Percentiles rank a stretch among this genome's conserved stretches.
phyloP scores from a whole-genome alignment of 2,329 filamentous ascomycete species.

The Clonostachys sp. region DNA sequence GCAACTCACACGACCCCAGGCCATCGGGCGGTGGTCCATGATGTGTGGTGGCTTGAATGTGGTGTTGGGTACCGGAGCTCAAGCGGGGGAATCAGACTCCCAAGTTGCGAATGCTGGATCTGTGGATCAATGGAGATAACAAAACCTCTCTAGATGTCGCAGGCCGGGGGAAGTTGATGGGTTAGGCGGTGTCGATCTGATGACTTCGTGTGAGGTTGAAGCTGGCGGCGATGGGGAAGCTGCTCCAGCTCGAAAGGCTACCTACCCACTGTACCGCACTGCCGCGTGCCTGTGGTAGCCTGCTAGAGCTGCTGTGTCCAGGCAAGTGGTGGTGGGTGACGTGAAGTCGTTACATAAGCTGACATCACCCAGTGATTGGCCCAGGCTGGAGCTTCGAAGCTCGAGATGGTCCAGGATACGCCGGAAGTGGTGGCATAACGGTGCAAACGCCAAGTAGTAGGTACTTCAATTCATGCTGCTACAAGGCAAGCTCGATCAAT shows the following conservation, averaged over 20 bases:
- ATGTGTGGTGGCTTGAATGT: constrained; percentile 5
- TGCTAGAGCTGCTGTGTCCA: constrained; percentile 8
- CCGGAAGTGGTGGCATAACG: background rate
- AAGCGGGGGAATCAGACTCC: too few relatives aligned
- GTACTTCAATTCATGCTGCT: background rate
- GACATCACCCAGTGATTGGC: constrained; percentile 19
- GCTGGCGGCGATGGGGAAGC: constrained; percentile 5
- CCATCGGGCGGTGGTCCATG: constrained; percentile 72
- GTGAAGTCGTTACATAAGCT: constrained; percentile 19
- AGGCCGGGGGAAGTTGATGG: too few relatives aligned
- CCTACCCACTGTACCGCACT: constrained; percentile 6
- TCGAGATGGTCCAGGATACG: background rate
- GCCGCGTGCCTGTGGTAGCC: constrained; percentile 30
- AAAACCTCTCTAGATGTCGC: too few relatives aligned
- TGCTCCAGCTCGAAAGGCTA: background rate
- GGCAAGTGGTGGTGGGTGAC: too few relatives aligned
- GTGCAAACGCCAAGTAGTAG: constrained; percentile 2
- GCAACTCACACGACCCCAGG: constrained; percentile 64
- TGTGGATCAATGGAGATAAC: too few relatives aligned
- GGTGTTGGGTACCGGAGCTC: too few relatives aligned
- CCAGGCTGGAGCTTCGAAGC: background rate
- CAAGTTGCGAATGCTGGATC: too few relatives aligned
- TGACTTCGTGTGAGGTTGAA: background rate
- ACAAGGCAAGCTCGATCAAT: constrained; percentile 4
- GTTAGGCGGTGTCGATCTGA: background rate